Evolutionary conservation across 2,329 filamentous ascomycete species (phyloP).

Genomic region (Exophiala sideris): DNA sequence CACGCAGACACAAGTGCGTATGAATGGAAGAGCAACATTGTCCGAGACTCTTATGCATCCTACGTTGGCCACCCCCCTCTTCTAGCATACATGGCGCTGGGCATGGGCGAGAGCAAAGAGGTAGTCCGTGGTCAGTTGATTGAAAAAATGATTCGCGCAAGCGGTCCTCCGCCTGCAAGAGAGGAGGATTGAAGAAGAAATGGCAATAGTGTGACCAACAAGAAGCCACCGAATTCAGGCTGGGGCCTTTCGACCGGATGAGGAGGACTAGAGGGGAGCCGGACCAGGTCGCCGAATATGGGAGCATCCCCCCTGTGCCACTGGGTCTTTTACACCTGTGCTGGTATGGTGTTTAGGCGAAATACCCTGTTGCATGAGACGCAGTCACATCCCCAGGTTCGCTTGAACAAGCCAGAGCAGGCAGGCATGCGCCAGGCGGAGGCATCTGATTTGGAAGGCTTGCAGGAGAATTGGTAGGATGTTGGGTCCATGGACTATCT

Average conservation of each 20-base stretch:
- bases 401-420: too few relatives aligned
- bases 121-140: conserved; percentile 78
- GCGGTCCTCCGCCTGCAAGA: conserved; percentile 61
- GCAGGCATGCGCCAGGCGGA: too few relatives aligned
- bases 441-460: too few relatives aligned
- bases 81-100: conserved; percentile 83
- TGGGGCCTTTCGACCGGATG: neutral
- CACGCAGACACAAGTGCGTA: conserved; percentile 95
- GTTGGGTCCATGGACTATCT: too few relatives aligned
- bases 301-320: too few relatives aligned
- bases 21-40: conserved; percentile 95
- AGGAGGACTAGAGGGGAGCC: neutral
- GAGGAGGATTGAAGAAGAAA: conserved; percentile 20
- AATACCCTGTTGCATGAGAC: too few relatives aligned
- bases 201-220: neutral
- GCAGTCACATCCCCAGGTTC: too few relatives aligned
- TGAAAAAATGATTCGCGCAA: conserved; percentile 66
- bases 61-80: conserved; percentile 87
- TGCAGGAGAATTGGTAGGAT: too few relatives aligned
- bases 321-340: too few relatives aligned
- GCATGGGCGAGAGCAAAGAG: conserved; percentile 78
- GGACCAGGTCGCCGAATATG: neutral
- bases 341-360: too few relatives aligned
- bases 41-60: conserved; percentile 85
- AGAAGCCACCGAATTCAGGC: neutral